phyloP scores from a whole-genome alignment of 2,329 filamentous ascomycete species.

The Fusarium falciforme region DNA sequence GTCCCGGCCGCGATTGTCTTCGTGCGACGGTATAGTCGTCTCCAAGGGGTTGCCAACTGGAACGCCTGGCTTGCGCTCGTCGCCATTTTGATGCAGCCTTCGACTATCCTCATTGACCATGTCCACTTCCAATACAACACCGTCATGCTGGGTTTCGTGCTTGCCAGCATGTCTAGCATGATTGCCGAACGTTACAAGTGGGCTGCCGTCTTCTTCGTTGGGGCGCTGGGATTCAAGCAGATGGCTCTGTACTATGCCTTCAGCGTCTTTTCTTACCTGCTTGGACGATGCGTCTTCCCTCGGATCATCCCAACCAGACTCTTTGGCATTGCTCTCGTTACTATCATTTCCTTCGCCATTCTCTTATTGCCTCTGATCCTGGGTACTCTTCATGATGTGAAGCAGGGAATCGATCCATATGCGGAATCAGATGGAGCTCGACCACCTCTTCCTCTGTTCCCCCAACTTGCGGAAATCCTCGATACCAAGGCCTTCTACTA shows the following conservation, averaged over 20 bases:
- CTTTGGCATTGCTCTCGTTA: slow-evolving; percentile 79
- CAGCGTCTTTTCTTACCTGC: slow-evolving; percentile 88
- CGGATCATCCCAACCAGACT: slow-evolving; percentile 75
- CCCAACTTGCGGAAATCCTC: slow-evolving; percentile 66
- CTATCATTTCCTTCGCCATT: slow-evolving; percentile 76
- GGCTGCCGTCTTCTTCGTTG: slow-evolving; percentile 94
- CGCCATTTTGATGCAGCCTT: slow-evolving; percentile 92
- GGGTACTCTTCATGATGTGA: slow-evolving; percentile 76
- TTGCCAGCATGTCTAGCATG: slow-evolving; percentile 90
- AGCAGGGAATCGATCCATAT: slow-evolving; percentile 69
- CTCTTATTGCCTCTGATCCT: slow-evolving; percentile 81
- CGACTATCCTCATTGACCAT: slow-evolving; percentile 91
- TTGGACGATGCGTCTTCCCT: slow-evolving; percentile 87
- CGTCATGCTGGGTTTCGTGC: slow-evolving; percentile 93
- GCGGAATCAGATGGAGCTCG: slow-evolving; percentile 68
- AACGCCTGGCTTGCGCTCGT: slow-evolving; percentile 86
- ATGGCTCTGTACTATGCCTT: slow-evolving; percentile 99
- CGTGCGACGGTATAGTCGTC: slow-evolving; percentile 80
- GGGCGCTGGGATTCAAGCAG: slow-evolving; percentile 96
- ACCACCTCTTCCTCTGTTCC: slow-evolving; percentile 72
- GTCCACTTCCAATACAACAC: slow-evolving; percentile 99
- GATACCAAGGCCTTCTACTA: slow-evolving; percentile 77
- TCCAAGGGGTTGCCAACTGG: slow-evolving; percentile 83
- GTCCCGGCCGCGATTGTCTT: slow-evolving; percentile 89
- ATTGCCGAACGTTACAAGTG: slow-evolving; percentile 86